Evolutionary conservation across 768 basidiomycete species (phyloP).

Genomic region (Amyloporia xantha): DNA sequence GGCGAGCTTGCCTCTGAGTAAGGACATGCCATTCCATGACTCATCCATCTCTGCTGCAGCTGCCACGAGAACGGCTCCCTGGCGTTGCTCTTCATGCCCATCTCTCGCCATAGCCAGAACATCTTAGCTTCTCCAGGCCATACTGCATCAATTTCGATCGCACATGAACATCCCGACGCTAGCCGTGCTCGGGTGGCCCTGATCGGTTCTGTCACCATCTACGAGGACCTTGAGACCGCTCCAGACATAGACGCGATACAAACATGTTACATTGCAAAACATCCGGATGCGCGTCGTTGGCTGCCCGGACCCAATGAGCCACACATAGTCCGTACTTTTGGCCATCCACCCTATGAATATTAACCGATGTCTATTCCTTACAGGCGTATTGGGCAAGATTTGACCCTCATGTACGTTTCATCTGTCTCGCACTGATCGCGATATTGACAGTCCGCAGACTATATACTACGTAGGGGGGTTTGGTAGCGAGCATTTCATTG

Average conservation of each 20-base stretch:
- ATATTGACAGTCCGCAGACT: conserved; percentile 28
- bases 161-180: conserved; percentile 34
- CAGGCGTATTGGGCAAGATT: conserved; percentile 51
- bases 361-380: too few relatives aligned
- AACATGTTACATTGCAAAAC: conserved; percentile 37
- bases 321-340: conserved; percentile 34
- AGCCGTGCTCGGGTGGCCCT: conserved; percentile 41
- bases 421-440: background rate
- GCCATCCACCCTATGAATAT: too few relatives aligned
- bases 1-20: conserved; percentile 19
- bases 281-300: conserved; percentile 49
- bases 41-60: conserved; percentile 23
- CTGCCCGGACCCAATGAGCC: conserved; percentile 40
- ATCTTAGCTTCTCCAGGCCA: conserved; percentile 34
- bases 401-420: conserved; percentile 41
- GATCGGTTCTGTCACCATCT: conserved; percentile 43
- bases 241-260: conserved; percentile 29
- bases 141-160: conserved; percentile 39
- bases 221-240: conserved; percentile 24
- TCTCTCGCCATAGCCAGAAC: conserved; percentile 48
- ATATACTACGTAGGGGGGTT: conserved; percentile 52
- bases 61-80: conserved; percentile 48
- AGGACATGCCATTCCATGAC: background rate
- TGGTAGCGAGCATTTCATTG: conserved; percentile 46
- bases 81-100: conserved; percentile 44